Evolutionary conservation across 202 grass and related monocot genomes (phyloP), one percentile per base, ranked within the genome.

Genomic region (Setaria italica): DNA sequence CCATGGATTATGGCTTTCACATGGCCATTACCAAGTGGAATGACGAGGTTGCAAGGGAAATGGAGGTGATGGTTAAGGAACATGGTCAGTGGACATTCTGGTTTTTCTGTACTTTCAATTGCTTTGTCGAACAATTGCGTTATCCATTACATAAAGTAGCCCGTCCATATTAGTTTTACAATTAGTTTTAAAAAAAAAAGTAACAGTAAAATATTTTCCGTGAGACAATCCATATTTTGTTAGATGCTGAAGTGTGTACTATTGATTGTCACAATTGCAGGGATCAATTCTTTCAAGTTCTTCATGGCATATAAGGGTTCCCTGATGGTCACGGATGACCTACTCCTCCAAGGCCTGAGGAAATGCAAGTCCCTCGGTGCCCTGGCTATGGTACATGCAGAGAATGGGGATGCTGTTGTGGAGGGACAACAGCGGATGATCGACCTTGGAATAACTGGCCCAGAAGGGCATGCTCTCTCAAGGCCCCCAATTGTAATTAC

Each of bases 241-340:
- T 43, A 43, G 53, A 25, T 79, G 67, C 54, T 11, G 0, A 53
- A 55, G 30, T 64, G 46, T 80, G 19, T 12, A 2, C 4, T 13
- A 32, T 60, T 29, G 62, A 55, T 63, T 89, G 21, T 11, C 16
- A 48, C 70, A 82, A 69, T 63, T 87, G 67, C 88, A 98, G 95
- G 95, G 13, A 99, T 99, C 88, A 99, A 99, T 80, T 99, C 96
- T 84, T 99, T 99, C 90, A 99, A 99, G 86, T 99, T 99, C 74
- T 99, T 99, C 85, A 99, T 99, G 96, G 93, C 96, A 82, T 99
- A 99, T 63, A 99, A 99, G 86, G 96, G 96, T 39, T 89, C 96
- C 4, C 74, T 99, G 32, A 99, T 96, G 96, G 86, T 99, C 65
- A 94, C 81, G 0, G 96, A 99, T 88, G 96, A 99, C 67, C 91